These are phyloP conservation scores for Spatholobus suberectus DNA, from an alignment of 306 rosid species.

Conservation along the genomic window DNA sequence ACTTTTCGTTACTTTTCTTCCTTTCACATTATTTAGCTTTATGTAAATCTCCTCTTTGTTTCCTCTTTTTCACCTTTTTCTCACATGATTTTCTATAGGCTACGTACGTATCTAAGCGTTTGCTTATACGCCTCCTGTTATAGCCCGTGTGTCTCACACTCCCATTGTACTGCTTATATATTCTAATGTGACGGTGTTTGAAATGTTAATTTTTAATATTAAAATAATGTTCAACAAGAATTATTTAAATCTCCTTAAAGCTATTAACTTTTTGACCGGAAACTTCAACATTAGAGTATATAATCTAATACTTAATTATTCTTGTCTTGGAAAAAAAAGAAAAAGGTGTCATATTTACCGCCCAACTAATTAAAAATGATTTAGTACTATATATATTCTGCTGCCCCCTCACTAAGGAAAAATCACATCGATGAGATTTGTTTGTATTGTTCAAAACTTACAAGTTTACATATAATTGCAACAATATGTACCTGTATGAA, in stretches of 20 bases:
- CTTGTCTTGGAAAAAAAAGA: not conserved
- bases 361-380: not conserved
- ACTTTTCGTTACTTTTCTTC: constrained; percentile 13
- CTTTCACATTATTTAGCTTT: constrained; percentile 17
- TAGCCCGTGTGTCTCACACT: not conserved
- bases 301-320: not conserved
- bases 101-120: not conserved
- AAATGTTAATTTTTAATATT: not conserved
- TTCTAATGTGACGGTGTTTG: not conserved
- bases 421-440: constrained; percentile 10
- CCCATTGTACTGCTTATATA: not conserved
- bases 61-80: not conserved
- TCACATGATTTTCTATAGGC: not conserved
- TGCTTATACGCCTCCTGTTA: not conserved
- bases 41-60: not conserved
- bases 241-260: not conserved
- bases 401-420: not conserved
- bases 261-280: not conserved
- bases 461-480: not conserved
- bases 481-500: not conserved
- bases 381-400: not conserved
- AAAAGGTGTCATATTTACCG: not conserved
- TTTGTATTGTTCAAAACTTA: constrained; percentile 14
- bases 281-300: not conserved
- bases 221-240: not conserved